phyloP scores from a whole-genome alignment of 495 filamentous ascomycete genomes.

The Rhizodiscina lignyota region DNA sequence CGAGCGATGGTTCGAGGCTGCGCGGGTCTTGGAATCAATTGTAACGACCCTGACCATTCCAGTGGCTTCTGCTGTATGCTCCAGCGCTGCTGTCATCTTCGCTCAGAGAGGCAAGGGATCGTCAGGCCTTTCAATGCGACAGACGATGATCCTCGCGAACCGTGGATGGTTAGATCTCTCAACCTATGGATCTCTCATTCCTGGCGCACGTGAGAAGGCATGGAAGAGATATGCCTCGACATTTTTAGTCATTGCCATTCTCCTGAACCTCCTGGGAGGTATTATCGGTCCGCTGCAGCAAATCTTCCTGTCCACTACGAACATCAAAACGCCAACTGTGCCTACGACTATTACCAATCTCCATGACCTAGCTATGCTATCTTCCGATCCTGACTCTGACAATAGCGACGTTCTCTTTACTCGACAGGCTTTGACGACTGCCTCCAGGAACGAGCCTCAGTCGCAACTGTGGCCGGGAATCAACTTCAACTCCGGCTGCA shows the following conservation, averaged over 20 bases:
- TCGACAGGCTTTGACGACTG: too few relatives aligned
- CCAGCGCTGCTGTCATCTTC: slow-evolving; percentile 15
- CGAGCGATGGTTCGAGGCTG: slow-evolving; percentile 15
- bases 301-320: slow-evolving; percentile 8
- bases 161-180: slow-evolving; percentile 14
- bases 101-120: slow-evolving; percentile 7
- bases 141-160: slow-evolving; percentile 16
- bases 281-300: slow-evolving; percentile 14
- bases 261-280: slow-evolving; percentile 9
- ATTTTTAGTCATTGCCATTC: slow-evolving; percentile 10
- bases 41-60: slow-evolving; percentile 14
- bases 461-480: slow-evolving; percentile 9
- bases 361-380: too few relatives aligned
- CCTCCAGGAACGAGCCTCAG: too few relatives aligned
- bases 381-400: too few relatives aligned
- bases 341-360: too few relatives aligned
- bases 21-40: slow-evolving; percentile 13
- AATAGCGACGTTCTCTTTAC: too few relatives aligned
- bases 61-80: slow-evolving; percentile 16
- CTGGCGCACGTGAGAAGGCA: background rate
- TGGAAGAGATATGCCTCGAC: background rate
- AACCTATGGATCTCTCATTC: slow-evolving; percentile 3
- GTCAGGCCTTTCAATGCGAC: slow-evolving; percentile 6
- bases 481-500: background rate
- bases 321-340: too few relatives aligned